Evolutionary conservation across 352 stramenopile species (phyloP), one percentile per base, ranked within the genome.

Genomic region (Phytophthora aleatoria): DNA sequence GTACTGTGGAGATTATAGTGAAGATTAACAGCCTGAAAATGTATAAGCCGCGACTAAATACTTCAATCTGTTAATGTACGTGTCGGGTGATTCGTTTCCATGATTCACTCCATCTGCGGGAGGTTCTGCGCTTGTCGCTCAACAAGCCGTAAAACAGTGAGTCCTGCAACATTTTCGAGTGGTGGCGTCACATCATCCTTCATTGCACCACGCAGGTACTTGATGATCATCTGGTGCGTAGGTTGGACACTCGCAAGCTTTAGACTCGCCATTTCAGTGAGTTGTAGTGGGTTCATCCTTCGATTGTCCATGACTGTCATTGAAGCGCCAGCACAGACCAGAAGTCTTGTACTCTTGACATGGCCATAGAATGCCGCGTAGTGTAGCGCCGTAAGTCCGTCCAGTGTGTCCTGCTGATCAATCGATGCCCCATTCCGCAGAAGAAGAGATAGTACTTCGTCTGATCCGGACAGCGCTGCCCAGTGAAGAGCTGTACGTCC

Each of bases 171-270:
- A 67, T 92, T 73, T 52, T 94, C 79, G 13, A 94, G 76, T n/a
- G 83, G 80, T 44, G 83, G 85, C 26, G 83, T 91, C n/a, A 69
- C 83, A 24, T 78, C 57, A 45, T 89, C 71, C 24, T 90, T 89
- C 85, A 94, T 94, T 30, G 82, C 72, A 26, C 85, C 80, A 38
- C 85, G 83, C n/a, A 94, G 55, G 53, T 89, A 92, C 58, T 91
- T 90, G 57, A 89, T 81, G 69, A 94, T 90, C 80, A 94, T 90
- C 44, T 92, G 83, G 47, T 94, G 85, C 16, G 82, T 89, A n/a
- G 85, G 85, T 58, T 91, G 82, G 38, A 91, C 83, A 63, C 78
- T 94, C 12, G 73, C 64, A n/a, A 91, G 60, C 56, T 86, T 87
- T 31, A 94, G 79, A 47, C 76, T 89, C 20, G 81, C 85, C 74